Evolutionary conservation across 169 alveolate species (phyloP), one percentile per base, ranked within the genome.

Genomic region (Plasmodium malariae): DNA sequence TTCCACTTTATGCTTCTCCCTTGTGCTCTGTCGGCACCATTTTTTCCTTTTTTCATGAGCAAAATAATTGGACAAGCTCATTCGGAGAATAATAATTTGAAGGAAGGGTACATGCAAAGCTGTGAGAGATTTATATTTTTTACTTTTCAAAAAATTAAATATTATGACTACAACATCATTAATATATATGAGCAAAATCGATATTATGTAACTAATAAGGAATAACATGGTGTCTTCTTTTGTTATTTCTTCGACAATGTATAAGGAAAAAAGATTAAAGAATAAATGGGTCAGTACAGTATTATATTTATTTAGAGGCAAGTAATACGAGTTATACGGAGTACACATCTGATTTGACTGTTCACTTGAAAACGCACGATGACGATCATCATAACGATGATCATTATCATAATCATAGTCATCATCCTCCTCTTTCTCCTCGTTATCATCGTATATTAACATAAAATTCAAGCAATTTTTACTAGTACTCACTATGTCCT

Each of bases 181-280:
- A 45, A 78, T 68, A 37, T 63, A 78, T 49, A 78, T 62, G 45
- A 63, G 63, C 19, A 62, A 68, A n/a, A 78, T 78, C 0, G 89
- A 54, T 0, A 65, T 19, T 24, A 78, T 78, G 37, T 24, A n/a
- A 48, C 48, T 63, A 17, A 78, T 65, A 4, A 78, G 17, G 54
- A 54, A 65, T 6, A 26, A 28, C 30, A 63, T 62, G 34, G 63
- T 26, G 17, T 78, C 54, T 40, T 65, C 65, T 30, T 68, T 49
- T 24, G 17, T 12, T n/a, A 32, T 37, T 6, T 63, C 43, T 3
- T 78, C 26, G 1, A 45, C 36, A 21, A 55, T 63, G 40, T 48
- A 34, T 11, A 78, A 57, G 9, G 62, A 28, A 24, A 78, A 78
- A 30, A 78, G 45, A 54, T 78, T 21, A 45, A 65, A 62, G 40